Conservation (phyloP, 305 asterid genomes). For the Fraxinus platypoda region DNA sequence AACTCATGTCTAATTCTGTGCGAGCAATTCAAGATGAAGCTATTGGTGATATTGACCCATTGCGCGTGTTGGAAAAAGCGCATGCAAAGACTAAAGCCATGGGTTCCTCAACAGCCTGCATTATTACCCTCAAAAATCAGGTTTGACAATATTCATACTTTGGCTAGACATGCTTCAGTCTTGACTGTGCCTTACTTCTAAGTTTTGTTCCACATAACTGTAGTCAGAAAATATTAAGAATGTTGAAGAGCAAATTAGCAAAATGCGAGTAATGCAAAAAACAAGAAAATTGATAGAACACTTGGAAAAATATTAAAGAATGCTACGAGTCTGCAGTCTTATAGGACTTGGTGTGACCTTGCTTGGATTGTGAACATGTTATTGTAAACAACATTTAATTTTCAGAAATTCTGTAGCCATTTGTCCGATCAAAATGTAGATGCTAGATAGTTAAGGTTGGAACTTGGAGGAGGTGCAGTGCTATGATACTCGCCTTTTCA, state of each 20-base stretch:
- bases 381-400: background rate
- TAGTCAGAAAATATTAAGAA: background rate
- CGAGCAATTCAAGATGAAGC: slow-evolving; percentile 49
- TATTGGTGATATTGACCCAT: slow-evolving; percentile 48
- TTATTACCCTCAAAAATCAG: slow-evolving; percentile 64
- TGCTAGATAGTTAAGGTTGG: background rate
- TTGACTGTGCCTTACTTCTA: background rate
- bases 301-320: background rate
- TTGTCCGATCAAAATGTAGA: background rate
- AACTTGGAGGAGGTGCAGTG: background rate
- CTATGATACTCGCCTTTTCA: background rate
- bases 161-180: background rate
- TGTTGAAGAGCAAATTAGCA: background rate
- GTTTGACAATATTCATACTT: slow-evolving; percentile 29
- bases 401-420: background rate
- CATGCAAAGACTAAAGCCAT: slow-evolving; percentile 51
- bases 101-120: slow-evolving; percentile 94
- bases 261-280: background rate
- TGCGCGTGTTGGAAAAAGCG: slow-evolving; percentile 69
- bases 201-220: background rate
- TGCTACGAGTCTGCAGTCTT: background rate
- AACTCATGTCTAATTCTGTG: slow-evolving; percentile 73
- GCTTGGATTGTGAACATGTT: background rate
- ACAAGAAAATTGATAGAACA: background rate
- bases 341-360: background rate